Conservation (phyloP, 208 protist species). For the Tritrichomonas foetus region DNA sequence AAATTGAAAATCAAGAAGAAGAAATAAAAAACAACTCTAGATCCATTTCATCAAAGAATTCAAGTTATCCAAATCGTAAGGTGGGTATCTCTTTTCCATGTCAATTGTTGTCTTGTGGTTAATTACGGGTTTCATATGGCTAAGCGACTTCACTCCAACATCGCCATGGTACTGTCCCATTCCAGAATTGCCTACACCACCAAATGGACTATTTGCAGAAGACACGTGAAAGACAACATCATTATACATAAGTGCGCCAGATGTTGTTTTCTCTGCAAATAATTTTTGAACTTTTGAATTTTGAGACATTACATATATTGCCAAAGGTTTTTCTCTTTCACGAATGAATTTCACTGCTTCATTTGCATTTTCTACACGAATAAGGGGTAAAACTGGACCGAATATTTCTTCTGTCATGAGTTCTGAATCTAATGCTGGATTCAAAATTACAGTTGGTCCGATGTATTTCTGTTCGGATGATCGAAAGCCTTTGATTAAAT, state of each 20-base stretch:
- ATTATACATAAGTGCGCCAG: neutral
- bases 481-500: neutral
- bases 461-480: neutral
- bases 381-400: conserved; percentile 10
- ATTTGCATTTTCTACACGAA: neutral
- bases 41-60: too few species aligned
- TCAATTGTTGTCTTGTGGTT: neutral
- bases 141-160: neutral
- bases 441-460: neutral
- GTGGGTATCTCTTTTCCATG: neutral
- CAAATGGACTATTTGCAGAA: neutral
- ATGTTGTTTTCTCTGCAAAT: neutral
- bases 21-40: too few species aligned
- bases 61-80: neutral
- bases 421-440: neutral
- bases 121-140: neutral
- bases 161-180: conserved; percentile 2
- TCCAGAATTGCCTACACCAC: conserved; percentile 20
- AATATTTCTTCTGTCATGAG: conserved; percentile 36
- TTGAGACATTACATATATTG: neutral
- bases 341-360: neutral
- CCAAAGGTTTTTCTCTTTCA: neutral
- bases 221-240: neutral
- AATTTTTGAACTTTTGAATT: neutral
- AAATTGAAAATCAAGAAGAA: too few species aligned